A percentile compares a stretch with the other conserved stretches of the same genome.
These are phyloP conservation scores for Salix brachista DNA, from an alignment of 345 rosid species.

Conservation along the genomic window DNA sequence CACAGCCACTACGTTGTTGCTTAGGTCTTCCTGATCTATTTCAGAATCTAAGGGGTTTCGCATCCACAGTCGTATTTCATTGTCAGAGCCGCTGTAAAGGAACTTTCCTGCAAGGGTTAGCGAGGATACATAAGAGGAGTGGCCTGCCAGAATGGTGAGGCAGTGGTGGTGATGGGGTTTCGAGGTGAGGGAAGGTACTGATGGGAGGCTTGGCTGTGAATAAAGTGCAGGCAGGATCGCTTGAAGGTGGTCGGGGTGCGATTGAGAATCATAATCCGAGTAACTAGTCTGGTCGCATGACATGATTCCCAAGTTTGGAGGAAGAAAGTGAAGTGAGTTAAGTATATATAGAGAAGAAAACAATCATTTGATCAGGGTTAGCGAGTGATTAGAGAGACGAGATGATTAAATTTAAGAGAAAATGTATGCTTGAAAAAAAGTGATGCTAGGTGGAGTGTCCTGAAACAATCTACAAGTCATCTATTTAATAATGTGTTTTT, in stretches of 20 bases:
- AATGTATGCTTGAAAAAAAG: conserved; percentile 10
- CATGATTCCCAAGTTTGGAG: conserved; percentile 20
- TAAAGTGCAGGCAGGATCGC: conserved; percentile 12
- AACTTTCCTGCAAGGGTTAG: conserved; percentile 53
- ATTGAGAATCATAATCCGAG: conserved; percentile 26
- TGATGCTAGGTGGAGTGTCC: conserved; percentile 6
- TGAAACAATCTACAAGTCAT: neutral
- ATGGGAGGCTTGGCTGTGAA: conserved; percentile 42
- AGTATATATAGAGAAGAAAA: conserved; percentile 11
- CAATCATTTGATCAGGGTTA: neutral
- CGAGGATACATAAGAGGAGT: conserved; percentile 61
- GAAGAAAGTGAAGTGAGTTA: conserved; percentile 15
- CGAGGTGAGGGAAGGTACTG: conserved; percentile 39
- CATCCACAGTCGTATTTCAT: conserved; percentile 62
- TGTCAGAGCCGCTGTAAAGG: conserved; percentile 69
- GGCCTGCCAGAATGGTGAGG: conserved; percentile 59
- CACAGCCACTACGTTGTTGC: conserved; percentile 29
- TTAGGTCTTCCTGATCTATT: conserved; percentile 15
- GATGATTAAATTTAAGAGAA: neutral
- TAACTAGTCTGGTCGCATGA: conserved; percentile 12
- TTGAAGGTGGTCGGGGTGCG: conserved; percentile 7
- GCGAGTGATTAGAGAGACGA: neutral
- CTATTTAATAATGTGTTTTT: neutral
- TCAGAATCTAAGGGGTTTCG: conserved; percentile 35
- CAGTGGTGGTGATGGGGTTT: conserved; percentile 36